Conservation (phyloP, 306 rosid species). For the Dryas alaskensis region DNA sequence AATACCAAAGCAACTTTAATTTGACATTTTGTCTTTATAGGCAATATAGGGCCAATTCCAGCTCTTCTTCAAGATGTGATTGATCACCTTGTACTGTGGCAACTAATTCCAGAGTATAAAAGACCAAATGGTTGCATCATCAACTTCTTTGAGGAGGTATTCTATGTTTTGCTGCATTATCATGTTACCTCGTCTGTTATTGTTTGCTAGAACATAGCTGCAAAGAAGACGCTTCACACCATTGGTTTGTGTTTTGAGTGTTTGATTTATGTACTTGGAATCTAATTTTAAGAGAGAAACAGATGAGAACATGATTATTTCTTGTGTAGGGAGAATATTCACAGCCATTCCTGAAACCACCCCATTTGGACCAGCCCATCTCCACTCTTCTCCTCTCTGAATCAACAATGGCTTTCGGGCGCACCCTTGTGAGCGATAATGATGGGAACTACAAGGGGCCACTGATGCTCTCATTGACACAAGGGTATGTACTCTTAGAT, state of each 20-base stretch:
- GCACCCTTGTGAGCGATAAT: conserved; percentile 71
- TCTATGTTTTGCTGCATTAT: conserved; percentile 31
- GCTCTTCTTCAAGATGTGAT: conserved; percentile 68
- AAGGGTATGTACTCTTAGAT: conserved; percentile 63
- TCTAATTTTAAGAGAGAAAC: not conserved
- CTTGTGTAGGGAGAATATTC: conserved; percentile 74
- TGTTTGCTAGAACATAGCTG: conserved; percentile 30
- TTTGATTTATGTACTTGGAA: not conserved
- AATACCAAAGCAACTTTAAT: not conserved
- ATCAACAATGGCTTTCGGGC: conserved; percentile 93
- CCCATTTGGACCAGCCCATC: conserved; percentile 96
- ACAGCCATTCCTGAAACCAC: conserved; percentile 98
- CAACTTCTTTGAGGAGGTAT: conserved; percentile 94
- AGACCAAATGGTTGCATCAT: conserved; percentile 92
- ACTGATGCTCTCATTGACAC: conserved; percentile 74
- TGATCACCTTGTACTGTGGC: conserved; percentile 91
- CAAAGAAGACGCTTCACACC: conserved; percentile 19
- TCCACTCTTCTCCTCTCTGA: conserved; percentile 84
- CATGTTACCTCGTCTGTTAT: conserved; percentile 27
- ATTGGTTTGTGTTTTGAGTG: conserved; percentile 26
- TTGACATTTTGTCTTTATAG: conserved; percentile 35
- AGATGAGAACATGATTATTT: conserved; percentile 11
- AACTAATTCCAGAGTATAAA: conserved; percentile 90
- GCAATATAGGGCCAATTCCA: conserved; percentile 87
- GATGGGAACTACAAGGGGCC: conserved; percentile 98